Evolutionary conservation across 2,329 filamentous ascomycete species (phyloP).

Genomic region (Xylaria hypoxylon): DNA sequence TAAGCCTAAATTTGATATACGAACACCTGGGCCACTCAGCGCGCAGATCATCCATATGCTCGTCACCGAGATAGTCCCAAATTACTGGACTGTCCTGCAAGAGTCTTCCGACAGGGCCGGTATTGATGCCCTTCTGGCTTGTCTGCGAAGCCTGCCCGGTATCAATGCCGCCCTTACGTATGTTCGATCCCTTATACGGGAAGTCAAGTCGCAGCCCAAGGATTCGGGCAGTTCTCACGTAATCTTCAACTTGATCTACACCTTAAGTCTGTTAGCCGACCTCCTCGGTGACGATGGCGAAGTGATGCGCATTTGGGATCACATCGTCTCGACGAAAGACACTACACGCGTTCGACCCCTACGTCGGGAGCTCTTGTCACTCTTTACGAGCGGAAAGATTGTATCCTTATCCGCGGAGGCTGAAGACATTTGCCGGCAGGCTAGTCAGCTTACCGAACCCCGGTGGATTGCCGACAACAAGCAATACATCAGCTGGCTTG

Average conservation of each 20-base stretch:
- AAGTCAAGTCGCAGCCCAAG: constrained; percentile 56
- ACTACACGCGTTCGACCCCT: constrained; percentile 51
- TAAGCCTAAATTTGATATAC: constrained; percentile 64
- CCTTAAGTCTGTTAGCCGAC: constrained; percentile 58
- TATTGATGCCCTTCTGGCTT: constrained; percentile 66
- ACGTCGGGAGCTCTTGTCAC: constrained; percentile 58
- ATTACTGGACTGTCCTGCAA: constrained; percentile 79
- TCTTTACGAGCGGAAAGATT: constrained; percentile 63
- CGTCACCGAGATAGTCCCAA: constrained; percentile 78
- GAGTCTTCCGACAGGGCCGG: constrained; percentile 58
- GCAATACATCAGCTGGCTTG: constrained; percentile 78
- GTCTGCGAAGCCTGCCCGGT: constrained; percentile 79
- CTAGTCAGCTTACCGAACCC: constrained; percentile 46
- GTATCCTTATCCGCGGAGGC: constrained; percentile 67
- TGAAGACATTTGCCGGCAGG: constrained; percentile 59
- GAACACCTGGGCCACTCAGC: constrained; percentile 72
- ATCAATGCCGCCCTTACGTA: constrained; percentile 81
- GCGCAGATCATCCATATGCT: constrained; percentile 81
- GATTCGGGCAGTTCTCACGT: constrained; percentile 57
- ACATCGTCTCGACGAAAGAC: constrained; percentile 33
- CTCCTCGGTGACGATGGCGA: constrained; percentile 55
- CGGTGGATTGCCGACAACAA: constrained; percentile 74
- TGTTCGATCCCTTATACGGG: constrained; percentile 70
- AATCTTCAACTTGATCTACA: constrained; percentile 57
- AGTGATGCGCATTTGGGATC: constrained; percentile 46